Conservation (phyloP, 2,329 filamentous ascomycete species). For the Dendrostoma leiphaemia region DNA sequence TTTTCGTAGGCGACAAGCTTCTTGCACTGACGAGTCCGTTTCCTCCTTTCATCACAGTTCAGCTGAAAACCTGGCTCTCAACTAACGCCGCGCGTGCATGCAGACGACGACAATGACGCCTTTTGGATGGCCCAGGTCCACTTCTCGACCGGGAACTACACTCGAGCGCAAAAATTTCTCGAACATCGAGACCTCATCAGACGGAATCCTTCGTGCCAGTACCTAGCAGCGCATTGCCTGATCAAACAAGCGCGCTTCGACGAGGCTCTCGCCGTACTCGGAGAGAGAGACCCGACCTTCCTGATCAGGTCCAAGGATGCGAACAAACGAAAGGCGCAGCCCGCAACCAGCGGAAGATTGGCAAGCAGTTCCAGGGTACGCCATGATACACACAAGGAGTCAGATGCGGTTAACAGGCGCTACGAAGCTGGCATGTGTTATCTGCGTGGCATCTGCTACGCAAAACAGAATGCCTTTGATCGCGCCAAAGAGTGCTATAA, state of each 20-base stretch:
- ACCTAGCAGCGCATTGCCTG: slow-evolving; percentile 89
- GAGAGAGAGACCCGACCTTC: slow-evolving; percentile 91
- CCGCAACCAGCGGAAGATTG: slow-evolving; percentile 30
- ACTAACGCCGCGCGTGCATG: slow-evolving; percentile 14
- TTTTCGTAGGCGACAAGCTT: slow-evolving; percentile 96
- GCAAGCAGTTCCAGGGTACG: slow-evolving; percentile 11
- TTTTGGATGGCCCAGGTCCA: slow-evolving; percentile 99
- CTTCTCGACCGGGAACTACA: slow-evolving; percentile 93
- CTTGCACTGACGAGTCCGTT: slow-evolving; percentile 74
- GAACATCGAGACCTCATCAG: slow-evolving; percentile 78
- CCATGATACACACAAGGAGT: slow-evolving; percentile 24
- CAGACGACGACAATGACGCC: slow-evolving; percentile 89
- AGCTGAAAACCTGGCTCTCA: slow-evolving; percentile 1
- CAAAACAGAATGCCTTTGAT: slow-evolving; percentile 96
- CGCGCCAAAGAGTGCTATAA: slow-evolving; percentile 98
- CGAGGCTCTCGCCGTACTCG: slow-evolving; percentile 81
- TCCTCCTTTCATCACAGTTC: slow-evolving; percentile 7
- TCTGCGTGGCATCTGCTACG: slow-evolving; percentile 87
- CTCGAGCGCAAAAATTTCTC: slow-evolving; percentile 82
- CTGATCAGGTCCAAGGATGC: slow-evolving; percentile 63
- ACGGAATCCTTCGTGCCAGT: slow-evolving; percentile 82
- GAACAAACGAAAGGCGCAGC: slow-evolving; percentile 70
- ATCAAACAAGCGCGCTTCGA: slow-evolving; percentile 90
- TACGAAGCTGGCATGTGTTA: slow-evolving; percentile 99
- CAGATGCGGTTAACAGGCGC: slow-evolving; percentile 67